phyloP scores from a whole-genome alignment of 176 grass and related monocot species.

The maize (Zea mays) region Zm-B73-REFERENCE-NAM-5.0 NC_050101.1:166666001-166666500 shows the following conservation, averaged over 20 bases:
- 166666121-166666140: conserved; percentile 75
- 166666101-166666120: conserved; percentile 96
- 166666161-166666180: conserved; percentile 69
- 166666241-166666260: conserved; percentile 72
- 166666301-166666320: conserved; percentile 86
- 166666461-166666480: conserved; percentile 57
- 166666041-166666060: conserved; percentile 65
- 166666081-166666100: conserved; percentile 92
- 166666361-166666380: conserved; percentile 34
- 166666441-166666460: conserved; percentile 70
- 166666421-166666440: conserved; percentile 79
- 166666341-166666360: conserved; percentile 70
- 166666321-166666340: conserved; percentile 75
- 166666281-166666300: conserved; percentile 67
- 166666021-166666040: conserved; percentile 45
- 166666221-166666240: conserved; percentile 72
- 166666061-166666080: conserved; percentile 68
- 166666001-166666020: conserved; percentile 32
- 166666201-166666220: conserved; percentile 77
- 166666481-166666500: conserved; percentile 72
- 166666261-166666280: conserved; percentile 85
- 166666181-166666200: conserved; percentile 88
- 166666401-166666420: conserved; percentile 58
- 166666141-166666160: conserved; percentile 97
- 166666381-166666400: conserved; percentile 43